A percentile compares a stretch with the other conserved stretches of the same genome.
Evolutionary conservation across 23 red algal species (phyloP).

Genomic region (Gracilariopsis chorda): DNA sequence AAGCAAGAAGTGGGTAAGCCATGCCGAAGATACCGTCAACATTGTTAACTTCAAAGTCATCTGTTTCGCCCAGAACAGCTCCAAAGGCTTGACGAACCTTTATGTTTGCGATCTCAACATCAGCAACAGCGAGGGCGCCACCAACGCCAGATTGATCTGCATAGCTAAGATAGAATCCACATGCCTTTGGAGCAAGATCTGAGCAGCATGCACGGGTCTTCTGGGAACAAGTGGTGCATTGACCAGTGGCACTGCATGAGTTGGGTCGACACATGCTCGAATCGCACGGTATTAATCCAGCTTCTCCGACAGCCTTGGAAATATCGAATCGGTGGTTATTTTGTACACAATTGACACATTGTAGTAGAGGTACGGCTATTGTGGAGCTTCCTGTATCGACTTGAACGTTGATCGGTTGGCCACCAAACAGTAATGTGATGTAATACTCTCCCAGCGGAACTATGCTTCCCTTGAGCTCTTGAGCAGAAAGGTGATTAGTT

Average conservation of each 20-base stretch:
- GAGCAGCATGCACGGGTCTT: conserved; percentile 68
- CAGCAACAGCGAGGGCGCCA: conserved; percentile 66
- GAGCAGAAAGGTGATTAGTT: background rate
- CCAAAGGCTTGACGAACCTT: conserved; percentile 65
- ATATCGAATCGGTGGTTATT: conserved; percentile 62
- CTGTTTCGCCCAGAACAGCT: conserved; percentile 63
- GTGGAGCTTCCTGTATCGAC: conserved; percentile 89
- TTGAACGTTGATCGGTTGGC: conserved; percentile 84
- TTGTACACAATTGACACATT: conserved; percentile 60
- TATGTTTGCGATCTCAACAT: conserved; percentile 43
- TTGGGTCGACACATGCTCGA: conserved; percentile 43
- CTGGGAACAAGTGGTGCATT: conserved; percentile 56
- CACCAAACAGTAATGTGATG: conserved; percentile 62
- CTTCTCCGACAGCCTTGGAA: background rate
- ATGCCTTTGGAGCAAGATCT: conserved; percentile 47
- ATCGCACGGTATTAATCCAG: conserved; percentile 30
- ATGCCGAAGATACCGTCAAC: conserved; percentile 93
- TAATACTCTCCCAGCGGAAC: conserved; percentile 88
- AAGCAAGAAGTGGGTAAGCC: conserved; percentile 79
- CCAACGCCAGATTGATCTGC: conserved; percentile 72
- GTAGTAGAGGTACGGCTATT: conserved; percentile 66
- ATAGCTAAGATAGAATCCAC: conserved; percentile 84
- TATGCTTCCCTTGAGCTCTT: conserved; percentile 63
- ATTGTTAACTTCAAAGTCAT: conserved; percentile 72
- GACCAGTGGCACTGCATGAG: conserved; percentile 10